A percentile compares a stretch with the other conserved stretches of the same genome.
phyloP scores from a whole-genome alignment of 805 yeast species.

The Barnettozyma populi region DNA sequence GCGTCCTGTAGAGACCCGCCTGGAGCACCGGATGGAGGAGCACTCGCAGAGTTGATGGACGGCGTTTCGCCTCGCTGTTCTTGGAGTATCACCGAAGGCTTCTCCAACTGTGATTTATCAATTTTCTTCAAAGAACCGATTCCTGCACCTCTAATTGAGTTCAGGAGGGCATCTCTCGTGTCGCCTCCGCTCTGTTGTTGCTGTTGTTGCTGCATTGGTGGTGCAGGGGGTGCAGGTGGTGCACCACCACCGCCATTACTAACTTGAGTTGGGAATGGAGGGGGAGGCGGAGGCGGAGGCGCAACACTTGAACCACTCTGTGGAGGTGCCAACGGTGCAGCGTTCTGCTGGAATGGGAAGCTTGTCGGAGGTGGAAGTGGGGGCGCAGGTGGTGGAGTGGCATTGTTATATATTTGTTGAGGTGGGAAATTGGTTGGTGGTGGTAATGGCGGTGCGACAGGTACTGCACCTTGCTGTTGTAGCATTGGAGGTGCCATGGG shows the following conservation, averaged over 20 bases:
- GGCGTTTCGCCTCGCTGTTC: conserved; percentile 66
- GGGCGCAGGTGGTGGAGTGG: neutral
- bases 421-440: conserved; percentile 7
- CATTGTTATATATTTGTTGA: neutral
- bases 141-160: conserved; percentile 79
- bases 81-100: conserved; percentile 65
- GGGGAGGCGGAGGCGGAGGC: conserved; percentile 25
- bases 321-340: conserved; percentile 11
- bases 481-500: conserved; percentile 2
- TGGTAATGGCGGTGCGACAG: conserved; percentile 14
- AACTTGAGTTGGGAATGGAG: conserved; percentile 10
- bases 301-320: conserved; percentile 10
- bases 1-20: conserved; percentile 80
- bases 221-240: conserved; percentile 25
- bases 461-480: conserved; percentile 16
- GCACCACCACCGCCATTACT: neutral
- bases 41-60: conserved; percentile 29
- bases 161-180: conserved; percentile 75
- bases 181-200: conserved; percentile 38
- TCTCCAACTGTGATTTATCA: conserved; percentile 79
- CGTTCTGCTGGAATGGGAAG: conserved; percentile 2
- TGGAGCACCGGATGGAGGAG: conserved; percentile 32
- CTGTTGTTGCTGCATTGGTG: conserved; percentile 29
- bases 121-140: conserved; percentile 63
- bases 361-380: conserved; percentile 8